phyloP scores from a whole-genome alignment of 2,329 filamentous ascomycete genomes.

The Aspergillus niger region DNA sequence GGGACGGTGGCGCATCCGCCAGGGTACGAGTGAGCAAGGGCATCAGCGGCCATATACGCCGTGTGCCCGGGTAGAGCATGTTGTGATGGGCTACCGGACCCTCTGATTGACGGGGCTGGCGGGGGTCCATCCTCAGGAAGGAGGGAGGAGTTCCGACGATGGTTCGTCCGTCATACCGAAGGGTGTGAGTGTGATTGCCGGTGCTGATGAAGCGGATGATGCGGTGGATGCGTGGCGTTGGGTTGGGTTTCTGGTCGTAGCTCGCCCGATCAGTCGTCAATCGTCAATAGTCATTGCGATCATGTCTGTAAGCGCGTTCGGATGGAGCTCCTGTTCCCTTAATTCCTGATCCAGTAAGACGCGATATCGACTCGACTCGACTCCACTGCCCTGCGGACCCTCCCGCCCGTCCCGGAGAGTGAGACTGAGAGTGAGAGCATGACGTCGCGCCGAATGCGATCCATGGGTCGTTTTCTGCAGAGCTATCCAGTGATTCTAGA shows the following conservation, averaged over 20 bases:
- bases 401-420: slow-evolving; percentile 7
- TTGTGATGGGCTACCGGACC: slow-evolving; percentile 6
- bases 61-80: slow-evolving; percentile 6
- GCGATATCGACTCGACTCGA: neutral
- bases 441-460: neutral
- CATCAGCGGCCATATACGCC: slow-evolving; percentile 6
- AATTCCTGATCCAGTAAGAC: neutral
- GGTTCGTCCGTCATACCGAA: slow-evolving; percentile 17
- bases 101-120: slow-evolving; percentile 14
- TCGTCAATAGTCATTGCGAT: neutral
- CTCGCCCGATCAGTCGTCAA: neutral
- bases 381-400: slow-evolving; percentile 8
- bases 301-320: neutral
- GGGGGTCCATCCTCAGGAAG: neutral
- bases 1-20: slow-evolving; percentile 4
- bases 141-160: slow-evolving; percentile 12
- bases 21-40: slow-evolving; percentile 13
- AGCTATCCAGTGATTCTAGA: neutral
- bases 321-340: neutral
- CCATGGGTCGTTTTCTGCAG: slow-evolving; percentile 1
- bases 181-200: neutral
- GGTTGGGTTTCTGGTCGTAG: neutral
- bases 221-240: slow-evolving; percentile 9
- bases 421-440: neutral
- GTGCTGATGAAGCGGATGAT: slow-evolving; percentile 8